Evolutionary conservation across 257 asterid species (phyloP), one percentile per base, ranked within the genome.

Genomic region (Salvia splendens): DNA sequence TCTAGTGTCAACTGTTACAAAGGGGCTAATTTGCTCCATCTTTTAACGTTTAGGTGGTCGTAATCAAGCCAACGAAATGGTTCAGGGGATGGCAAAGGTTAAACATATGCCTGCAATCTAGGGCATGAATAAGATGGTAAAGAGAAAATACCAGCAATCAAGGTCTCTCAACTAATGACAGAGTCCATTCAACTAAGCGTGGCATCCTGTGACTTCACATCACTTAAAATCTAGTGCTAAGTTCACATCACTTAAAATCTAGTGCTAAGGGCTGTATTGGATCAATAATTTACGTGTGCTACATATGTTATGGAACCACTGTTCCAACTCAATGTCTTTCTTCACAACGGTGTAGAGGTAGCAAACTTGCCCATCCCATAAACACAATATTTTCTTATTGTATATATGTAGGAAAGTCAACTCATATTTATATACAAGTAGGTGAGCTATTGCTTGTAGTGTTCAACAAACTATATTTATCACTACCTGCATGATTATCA

Each of bases 241-340:
- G 6, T 12, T 17, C 52, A 53, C 16, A 10, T 47, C 30, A 48
- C 51, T 48, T 8, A 3, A 16, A 42, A 12, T 47, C 67, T 36
- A 47, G 61, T 59, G 50, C 12, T 7, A 48, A 48, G 6, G 54
- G 28, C 28, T 48, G 53, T 41, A 42, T 14, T 24, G 46, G 54
- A 54, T 17, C 36, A 36, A 8, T 33, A 33, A 33, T 33, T 33
- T 6, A 38, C 50, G 5, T 16, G 32, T n/a, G 5, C 33, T 67
- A 43, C 45, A n/a, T 30, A 20, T 43, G 38, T 43, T 57, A 42
- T 16, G 40, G 38, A 56, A 48, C 45, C 47, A 28, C 38, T 48
- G 6, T 56, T 6, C 35, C 10, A 57, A 14, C 49, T 2, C 32
- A 47, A n/a, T 58, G 28, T 33, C 59, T 33, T 69, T 43, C 73